Evolutionary conservation across 805 yeast genomes (phyloP).

Genomic region (Candida railenensis): DNA sequence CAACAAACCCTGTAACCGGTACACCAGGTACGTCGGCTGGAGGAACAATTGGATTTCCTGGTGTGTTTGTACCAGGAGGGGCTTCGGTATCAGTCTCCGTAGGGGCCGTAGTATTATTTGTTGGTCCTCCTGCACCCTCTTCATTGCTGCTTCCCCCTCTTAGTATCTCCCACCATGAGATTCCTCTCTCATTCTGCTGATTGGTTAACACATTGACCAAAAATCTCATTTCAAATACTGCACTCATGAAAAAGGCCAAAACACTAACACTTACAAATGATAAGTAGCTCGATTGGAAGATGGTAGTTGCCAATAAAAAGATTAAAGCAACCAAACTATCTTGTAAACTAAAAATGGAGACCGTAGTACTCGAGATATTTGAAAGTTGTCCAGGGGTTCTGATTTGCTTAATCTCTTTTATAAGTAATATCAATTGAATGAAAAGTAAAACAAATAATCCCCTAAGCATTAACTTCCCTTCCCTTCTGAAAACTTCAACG

Average conservation of each 20-base stretch:
- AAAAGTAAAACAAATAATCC: slow-evolving; percentile 46
- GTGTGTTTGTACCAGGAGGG: slow-evolving; percentile 1
- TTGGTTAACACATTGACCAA: slow-evolving; percentile 64
- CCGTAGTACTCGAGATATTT: slow-evolving; percentile 52
- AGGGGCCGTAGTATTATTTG: slow-evolving; percentile 11
- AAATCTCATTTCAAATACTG: slow-evolving; percentile 74
- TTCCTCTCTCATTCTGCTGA: slow-evolving; percentile 69
- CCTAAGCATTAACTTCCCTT: slow-evolving; percentile 5
- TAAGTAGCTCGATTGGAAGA: slow-evolving; percentile 57
- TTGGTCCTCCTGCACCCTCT: slow-evolving; percentile 8
- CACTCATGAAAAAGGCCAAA: slow-evolving; percentile 64
- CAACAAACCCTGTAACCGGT: slow-evolving; percentile 6
- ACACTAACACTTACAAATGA: slow-evolving; percentile 71
- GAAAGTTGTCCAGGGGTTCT: slow-evolving; percentile 81
- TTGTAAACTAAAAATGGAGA: slow-evolving; percentile 64
- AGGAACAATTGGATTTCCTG: not conserved
- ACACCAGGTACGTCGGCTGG: slow-evolving; percentile 7
- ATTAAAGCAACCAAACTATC: slow-evolving; percentile 72
- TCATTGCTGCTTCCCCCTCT: slow-evolving; percentile 43
- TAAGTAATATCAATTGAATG: slow-evolving; percentile 53
- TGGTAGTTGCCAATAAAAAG: slow-evolving; percentile 56
- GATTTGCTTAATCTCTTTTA: slow-evolving; percentile 68
- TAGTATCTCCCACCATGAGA: slow-evolving; percentile 64
- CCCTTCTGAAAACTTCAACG: slow-evolving; percentile 43
- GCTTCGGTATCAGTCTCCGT: not conserved